Conservation (phyloP, 768 basidiomycete species). For the Suillus ampliporus region DNA sequence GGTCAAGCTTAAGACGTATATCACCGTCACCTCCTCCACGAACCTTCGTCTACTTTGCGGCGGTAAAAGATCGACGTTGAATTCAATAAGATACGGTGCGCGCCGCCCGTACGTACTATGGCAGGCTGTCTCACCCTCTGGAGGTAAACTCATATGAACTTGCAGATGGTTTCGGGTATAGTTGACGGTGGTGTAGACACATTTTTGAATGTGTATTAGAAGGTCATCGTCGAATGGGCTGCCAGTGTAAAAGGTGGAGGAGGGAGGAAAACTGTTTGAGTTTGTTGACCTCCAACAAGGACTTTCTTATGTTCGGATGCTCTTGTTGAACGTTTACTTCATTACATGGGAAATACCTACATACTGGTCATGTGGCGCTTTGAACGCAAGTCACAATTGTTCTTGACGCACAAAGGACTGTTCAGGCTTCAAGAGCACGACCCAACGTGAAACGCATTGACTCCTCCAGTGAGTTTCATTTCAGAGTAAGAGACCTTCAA, state of each 20-base stretch:
- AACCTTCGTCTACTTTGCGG: no score
- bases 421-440: not conserved
- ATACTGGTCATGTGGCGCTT: no score
- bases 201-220: not conserved
- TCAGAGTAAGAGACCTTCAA: constrained; percentile 27
- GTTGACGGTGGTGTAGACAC: not conserved
- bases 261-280: no score
- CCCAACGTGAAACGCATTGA: not conserved
- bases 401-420: not conserved
- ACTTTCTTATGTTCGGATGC: no score
- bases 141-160: not conserved
- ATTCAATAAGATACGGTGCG: no score
- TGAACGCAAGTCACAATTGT: not conserved
- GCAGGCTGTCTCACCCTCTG: no score
- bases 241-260: no score
- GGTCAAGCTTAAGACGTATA: not conserved
- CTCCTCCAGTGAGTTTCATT: not conserved
- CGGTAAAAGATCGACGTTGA: no score
- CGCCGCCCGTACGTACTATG: not conserved
- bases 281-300: no score
- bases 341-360: no score
- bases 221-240: not conserved
- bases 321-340: not conserved
- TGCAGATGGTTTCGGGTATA: not conserved
- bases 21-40: not conserved